These are phyloP conservation scores for Kwoniella shandongensis DNA, from an alignment of 768 basidiomycete species.

Conservation along the genomic window DNA sequence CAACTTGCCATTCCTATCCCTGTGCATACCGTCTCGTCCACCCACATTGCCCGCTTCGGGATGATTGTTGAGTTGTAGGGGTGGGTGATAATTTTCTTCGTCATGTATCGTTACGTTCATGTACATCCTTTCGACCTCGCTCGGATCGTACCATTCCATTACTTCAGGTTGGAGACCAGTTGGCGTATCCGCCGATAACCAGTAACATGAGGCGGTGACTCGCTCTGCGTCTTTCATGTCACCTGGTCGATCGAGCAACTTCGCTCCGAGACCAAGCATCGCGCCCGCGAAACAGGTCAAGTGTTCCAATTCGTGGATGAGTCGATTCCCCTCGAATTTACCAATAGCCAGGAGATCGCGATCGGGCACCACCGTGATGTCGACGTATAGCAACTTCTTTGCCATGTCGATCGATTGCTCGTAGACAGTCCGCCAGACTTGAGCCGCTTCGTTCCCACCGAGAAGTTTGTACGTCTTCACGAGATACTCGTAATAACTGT, in stretches of 20 bases:
- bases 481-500: conserved; percentile 55
- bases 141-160: conserved; percentile 39
- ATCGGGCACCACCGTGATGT: conserved; percentile 49
- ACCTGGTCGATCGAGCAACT: conserved; percentile 48
- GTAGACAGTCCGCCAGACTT: conserved; percentile 54
- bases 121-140: conserved; percentile 10
- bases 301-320: conserved; percentile 44
- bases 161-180: conserved; percentile 51
- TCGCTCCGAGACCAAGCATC: conserved; percentile 56
- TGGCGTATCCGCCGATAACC: conserved; percentile 48
- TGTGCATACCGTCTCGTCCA: conserved; percentile 15
- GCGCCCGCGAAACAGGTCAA: conserved; percentile 55
- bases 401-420: conserved; percentile 50
- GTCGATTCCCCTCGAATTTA: conserved; percentile 24
- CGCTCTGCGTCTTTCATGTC: conserved; percentile 50
- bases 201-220: conserved; percentile 55
- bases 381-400: conserved; percentile 42
- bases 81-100: conserved; percentile 1
- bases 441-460: conserved; percentile 30
- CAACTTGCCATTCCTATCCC: conserved; percentile 24
- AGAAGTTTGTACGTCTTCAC: conserved; percentile 56
- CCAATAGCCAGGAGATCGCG: conserved; percentile 36
- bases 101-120: conserved; percentile 4
- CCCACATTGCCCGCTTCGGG: not conserved
- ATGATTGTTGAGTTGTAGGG: not conserved